Base-by-base conservation (phyloP, 2,329 filamentous ascomycete species). In the Colletotrichum orbiculare region DNA sequence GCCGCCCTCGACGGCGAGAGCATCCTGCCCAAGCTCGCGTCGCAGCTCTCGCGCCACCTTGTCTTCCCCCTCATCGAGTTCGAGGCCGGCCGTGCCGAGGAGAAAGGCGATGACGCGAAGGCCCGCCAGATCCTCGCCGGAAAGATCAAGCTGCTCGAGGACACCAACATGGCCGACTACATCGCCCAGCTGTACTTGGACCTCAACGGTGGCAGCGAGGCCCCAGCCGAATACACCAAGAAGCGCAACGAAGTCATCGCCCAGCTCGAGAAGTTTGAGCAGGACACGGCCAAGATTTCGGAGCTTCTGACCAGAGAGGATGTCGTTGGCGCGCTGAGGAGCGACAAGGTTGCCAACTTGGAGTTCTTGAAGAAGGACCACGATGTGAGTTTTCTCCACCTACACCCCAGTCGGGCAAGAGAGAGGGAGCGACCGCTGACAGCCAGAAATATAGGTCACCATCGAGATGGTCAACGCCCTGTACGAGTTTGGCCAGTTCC, bases 161-260 rank as follows among this genome's bases (percentile, higher is more conserved):
- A 94, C 79, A 98, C 96, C 75, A 97, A 98, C 85, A 99, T 99
- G 96, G 96, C 91, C 74, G 96, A 99, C 81, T 99, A 97, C 78
- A 93, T 98, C 59, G 94, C 94, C 75, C 92, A 91, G 74, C 84
- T 99, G 71, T 93, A 97, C 85, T 91, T 92, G 77, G 92, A 97
- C 75, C 88, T 99, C 71, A 89, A 98, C 83, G 86, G 90, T 72
- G 87, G 93, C 69, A 85, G 91, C 66, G 87, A 92, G 68, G 83
- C 91, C 59, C 94, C 96, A 54, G 86, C 91, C 69, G 94, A 97
- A 80, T 98, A 94, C 79, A 87, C 89, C 73, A 89, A 91, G 79
- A 96, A 96, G 89, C 87, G 93, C 75, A 91, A 97, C 78, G 90
- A 94, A 76, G 94, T 98, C 67, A 83, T 98, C 73, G 85, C 90